Evolutionary conservation across 306 rosid species (phyloP).

Genomic region (Nissolia schottii): DNA sequence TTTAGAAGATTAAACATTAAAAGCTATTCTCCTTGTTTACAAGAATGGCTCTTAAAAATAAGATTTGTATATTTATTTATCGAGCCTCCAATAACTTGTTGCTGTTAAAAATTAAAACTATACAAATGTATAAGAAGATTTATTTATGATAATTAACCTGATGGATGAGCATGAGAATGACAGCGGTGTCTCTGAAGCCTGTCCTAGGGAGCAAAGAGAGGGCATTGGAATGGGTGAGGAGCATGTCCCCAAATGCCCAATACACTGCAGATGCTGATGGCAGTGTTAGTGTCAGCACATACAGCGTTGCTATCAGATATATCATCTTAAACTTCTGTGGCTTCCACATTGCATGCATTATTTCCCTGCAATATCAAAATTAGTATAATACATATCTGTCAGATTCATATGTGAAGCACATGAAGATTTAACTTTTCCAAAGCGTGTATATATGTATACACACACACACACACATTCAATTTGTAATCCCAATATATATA

Average conservation of each 20-base stretch:
- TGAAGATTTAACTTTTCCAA: not conserved
- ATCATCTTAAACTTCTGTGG: constrained; percentile 93
- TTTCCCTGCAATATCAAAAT: constrained; percentile 54
- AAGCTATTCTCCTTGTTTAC: no score
- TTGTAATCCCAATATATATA: not conserved
- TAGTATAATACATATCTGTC: not conserved
- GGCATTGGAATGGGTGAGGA: constrained; percentile 91
- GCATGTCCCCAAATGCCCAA: constrained; percentile 94
- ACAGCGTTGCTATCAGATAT: constrained; percentile 84
- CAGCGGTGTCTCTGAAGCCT: constrained; percentile 73
- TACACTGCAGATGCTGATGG: constrained; percentile 95
- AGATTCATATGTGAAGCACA: not conserved
- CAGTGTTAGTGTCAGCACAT: constrained; percentile 82
- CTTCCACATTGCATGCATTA: constrained; percentile 99
- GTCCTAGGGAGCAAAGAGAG: constrained; percentile 78
- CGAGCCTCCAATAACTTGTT: no score
- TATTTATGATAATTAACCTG: constrained; percentile 49
- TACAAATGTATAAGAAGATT: not conserved
- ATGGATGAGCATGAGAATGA: constrained; percentile 95
- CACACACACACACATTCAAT: not conserved
- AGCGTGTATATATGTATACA: no score
- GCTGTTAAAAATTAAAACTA: no score
- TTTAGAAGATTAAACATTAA: no score
- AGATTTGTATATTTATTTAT: no score
- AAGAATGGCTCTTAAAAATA: no score